Base-by-base conservation (phyloP, 768 basidiomycete species). In the Tephrocybe sp. region DNA sequence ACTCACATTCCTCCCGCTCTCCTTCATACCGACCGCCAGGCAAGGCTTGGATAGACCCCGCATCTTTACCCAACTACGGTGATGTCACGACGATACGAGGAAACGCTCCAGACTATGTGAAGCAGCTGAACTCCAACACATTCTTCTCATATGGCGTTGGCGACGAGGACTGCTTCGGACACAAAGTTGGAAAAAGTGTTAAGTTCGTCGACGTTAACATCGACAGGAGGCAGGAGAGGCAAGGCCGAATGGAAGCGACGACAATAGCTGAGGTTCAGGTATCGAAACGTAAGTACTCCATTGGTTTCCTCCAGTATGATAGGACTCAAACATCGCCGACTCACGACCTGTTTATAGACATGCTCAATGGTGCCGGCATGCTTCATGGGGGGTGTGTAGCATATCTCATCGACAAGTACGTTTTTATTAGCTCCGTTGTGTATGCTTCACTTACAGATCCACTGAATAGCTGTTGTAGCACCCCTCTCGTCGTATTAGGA, bases 281-380 rank as follows among this genome's bases (percentile, higher is more conserved):
- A 40, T 74, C 76, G 45, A 84, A 84, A 71, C 75, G 86, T 83
- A 62, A 25, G 82, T 64, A 23, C 58, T 43, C 36, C 41, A 39
- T 46, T 3, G 17, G 24, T 24, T 23, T 37, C 41, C 32, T 44
- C 32, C 45, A 24, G 40, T 37, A 23, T 40, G 36, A 46, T 51
- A 20, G 48, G 52, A 42, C 53, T 50, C 34, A 20, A 18, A n/a
- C n/a, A n/a, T n/a, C n/a, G n/a, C n/a, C 21, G 17, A 33, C 26
- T 21, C 26, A 12, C 48, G 50, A 38, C 23, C 32, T 51, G 26
- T 25, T 32, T 40, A 32, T 55, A 86, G 86, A 78, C 50, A 87
- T 88, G 85, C 70, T 88, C 26, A 90, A 89, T 58, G 86, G 86
- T 11, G 84, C 85, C 21, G 83, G 84, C 1, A 85, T 86, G 80